Evolutionary conservation across 179 eudicot genomes (phyloP).

Genomic region (Vitellaria paradoxa): DNA sequence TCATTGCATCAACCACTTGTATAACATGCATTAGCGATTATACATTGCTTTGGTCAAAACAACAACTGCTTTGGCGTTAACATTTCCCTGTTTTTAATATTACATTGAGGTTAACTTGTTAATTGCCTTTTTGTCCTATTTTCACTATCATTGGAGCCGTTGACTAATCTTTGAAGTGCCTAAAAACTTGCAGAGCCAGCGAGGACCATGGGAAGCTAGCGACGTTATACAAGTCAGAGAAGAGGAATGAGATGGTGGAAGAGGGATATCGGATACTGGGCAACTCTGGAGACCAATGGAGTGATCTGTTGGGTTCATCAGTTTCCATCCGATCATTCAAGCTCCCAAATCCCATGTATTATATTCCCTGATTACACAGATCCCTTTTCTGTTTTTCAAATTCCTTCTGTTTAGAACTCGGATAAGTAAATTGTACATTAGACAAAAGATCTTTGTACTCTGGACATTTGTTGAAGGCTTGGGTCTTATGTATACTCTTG

Average conservation of each 20-base stretch:
- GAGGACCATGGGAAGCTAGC: constrained; percentile 65
- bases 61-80: no score
- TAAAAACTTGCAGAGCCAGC: constrained; percentile 36
- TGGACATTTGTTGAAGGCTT: no score
- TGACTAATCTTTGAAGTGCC: not conserved
- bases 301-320: constrained; percentile 67
- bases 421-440: no score
- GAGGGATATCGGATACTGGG: constrained; percentile 72
- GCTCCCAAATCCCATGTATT: constrained; percentile 93
- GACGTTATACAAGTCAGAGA: constrained; percentile 65
- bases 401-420: no score
- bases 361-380: constrained; percentile 23
- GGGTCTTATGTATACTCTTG: no score
- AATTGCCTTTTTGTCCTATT: not conserved
- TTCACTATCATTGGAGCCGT: not conserved
- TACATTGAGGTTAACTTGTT: not conserved
- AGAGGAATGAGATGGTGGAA: constrained; percentile 58
- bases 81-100: no score
- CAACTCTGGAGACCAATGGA: constrained; percentile 92
- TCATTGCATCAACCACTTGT: no score
- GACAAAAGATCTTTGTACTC: no score
- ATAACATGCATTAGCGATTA: no score
- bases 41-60: no score
- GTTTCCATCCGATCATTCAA: constrained; percentile 70
- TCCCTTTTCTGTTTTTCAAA: no score